Evolutionary conservation across 306 rosid genomes (phyloP).

Genomic region (Malus sieversii): DNA sequence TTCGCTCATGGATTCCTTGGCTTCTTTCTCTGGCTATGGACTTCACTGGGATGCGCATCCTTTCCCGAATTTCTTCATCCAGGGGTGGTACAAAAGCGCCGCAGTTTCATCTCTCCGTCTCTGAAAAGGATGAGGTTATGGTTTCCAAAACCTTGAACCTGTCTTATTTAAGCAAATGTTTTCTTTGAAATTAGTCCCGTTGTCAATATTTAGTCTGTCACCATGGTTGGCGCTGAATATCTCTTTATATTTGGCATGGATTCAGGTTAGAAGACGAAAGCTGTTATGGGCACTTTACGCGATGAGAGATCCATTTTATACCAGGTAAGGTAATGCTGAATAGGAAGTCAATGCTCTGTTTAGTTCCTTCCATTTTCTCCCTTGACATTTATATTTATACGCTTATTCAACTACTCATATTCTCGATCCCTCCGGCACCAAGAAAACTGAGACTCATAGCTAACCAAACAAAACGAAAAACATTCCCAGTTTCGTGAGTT

Average conservation of each 20-base stretch:
- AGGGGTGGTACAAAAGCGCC: conserved; percentile 20
- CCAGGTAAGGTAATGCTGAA: conserved; percentile 55
- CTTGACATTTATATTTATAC: background rate
- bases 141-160: conserved; percentile 8
- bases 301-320: conserved; percentile 96
- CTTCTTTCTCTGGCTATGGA: conserved; percentile 67
- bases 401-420: background rate
- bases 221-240: conserved; percentile 4
- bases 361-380: background rate
- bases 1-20: conserved; percentile 93
- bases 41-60: conserved; percentile 44
- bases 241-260: conserved; percentile 8
- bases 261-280: conserved; percentile 73
- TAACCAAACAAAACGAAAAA: background rate
- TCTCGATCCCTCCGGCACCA: background rate
- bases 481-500: background rate
- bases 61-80: conserved; percentile 45
- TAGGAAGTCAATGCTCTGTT: background rate
- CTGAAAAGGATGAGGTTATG: conserved; percentile 85
- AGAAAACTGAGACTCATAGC: background rate
- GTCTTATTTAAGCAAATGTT: background rate
- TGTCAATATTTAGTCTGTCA: no score
- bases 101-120: conserved; percentile 38
- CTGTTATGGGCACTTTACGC: conserved; percentile 70
- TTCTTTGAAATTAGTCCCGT: background rate